Base-by-base conservation (phyloP, 148 eudicot genomes). In the Chenopodium berlandieri region DNA sequence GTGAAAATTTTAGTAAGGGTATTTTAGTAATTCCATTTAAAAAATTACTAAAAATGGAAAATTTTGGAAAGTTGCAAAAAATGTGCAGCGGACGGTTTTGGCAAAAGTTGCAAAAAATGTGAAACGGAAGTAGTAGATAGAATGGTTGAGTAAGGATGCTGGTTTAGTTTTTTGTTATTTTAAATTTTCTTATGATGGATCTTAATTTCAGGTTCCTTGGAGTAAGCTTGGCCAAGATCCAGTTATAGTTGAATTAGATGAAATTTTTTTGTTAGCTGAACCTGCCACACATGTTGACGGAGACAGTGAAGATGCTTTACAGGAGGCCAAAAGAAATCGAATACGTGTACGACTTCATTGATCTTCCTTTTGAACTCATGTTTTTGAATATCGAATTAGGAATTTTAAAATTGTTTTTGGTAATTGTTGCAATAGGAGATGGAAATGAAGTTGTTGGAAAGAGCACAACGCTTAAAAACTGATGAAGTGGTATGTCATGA, bases 141-240 rank as follows among this genome's bases (percentile, higher is more conserved):
- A 72, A 46, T 23, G 14, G n/a, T 10, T 72, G 75, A 4, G 56
- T 9, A 13, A 40, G 74, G 54, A 71, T 40, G 32, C 20, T 75
- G 76, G 72, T 75, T 73, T 47, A 40, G 16, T 16, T 9, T 73
- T 37, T 32, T 4, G 8, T 40, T 40, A 40, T 8, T 14, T 25
- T 5, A 8, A 65, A 77, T 12, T 27, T 66, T 23, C 69, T 9
- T 65, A 2, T 80, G 69, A 78, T 56, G 58, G 64, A 58, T 64
- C 60, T 34, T 79, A 34, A 11, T 84, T 78, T 63, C 88, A 96
- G 99, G 95, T 96, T 82, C 98, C 99, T 40, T 96, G 99, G 99
- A 96, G 98, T 89, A 92, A 97, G 90, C 97, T 96, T 85, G 99
- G 99, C 80, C 99, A 96, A 86, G 99, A 96, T 86, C 99, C 99